These are phyloP conservation scores for Coniochaeta hoffmannii DNA, from an alignment of 2,329 filamentous ascomycete species.

Conservation along the genomic window DNA sequence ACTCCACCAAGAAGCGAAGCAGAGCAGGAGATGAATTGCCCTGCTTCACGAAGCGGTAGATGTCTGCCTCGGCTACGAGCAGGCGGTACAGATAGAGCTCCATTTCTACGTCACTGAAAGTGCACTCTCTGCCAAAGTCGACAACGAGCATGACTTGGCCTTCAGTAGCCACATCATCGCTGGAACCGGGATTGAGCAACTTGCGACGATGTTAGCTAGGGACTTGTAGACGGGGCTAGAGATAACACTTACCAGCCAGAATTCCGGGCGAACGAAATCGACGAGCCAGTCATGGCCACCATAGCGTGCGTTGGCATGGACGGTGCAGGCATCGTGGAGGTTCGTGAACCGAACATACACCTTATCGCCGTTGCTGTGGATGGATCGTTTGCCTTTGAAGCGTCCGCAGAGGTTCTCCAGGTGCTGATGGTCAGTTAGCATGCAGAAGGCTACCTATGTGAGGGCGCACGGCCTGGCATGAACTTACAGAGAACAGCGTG, in stretches of 20 bases:
- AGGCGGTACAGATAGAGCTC: conserved; percentile 24
- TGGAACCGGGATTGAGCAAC: conserved; percentile 19
- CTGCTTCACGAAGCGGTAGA: conserved; percentile 43
- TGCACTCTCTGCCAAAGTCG: conserved; percentile 16
- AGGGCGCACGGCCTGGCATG: not conserved
- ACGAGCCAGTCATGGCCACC: conserved; percentile 38
- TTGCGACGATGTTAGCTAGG: conserved; percentile 10
- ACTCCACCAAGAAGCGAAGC: conserved; percentile 44
- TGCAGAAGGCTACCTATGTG: not conserved
- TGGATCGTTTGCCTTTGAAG: conserved; percentile 29
- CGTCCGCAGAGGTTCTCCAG: conserved; percentile 26
- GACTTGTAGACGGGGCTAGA: not conserved
- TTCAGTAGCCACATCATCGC: conserved; percentile 36
- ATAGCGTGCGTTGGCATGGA: conserved; percentile 36
- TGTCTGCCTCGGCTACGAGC: conserved; percentile 38
- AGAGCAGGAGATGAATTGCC: conserved; percentile 18
- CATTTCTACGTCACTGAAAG: conserved; percentile 16
- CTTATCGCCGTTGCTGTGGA: conserved; percentile 29
- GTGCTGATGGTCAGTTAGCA: conserved; percentile 23
- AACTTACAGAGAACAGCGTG: conserved; percentile 35
- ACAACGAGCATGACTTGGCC: conserved; percentile 48
- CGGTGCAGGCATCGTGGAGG: conserved; percentile 49
- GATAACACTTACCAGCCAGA: conserved; percentile 26
- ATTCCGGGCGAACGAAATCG: conserved; percentile 36
- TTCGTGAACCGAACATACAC: conserved; percentile 52